phyloP scores from a whole-genome alignment of 2,329 filamentous ascomycete species.

The Pseudodiploospora longispora region DNA sequence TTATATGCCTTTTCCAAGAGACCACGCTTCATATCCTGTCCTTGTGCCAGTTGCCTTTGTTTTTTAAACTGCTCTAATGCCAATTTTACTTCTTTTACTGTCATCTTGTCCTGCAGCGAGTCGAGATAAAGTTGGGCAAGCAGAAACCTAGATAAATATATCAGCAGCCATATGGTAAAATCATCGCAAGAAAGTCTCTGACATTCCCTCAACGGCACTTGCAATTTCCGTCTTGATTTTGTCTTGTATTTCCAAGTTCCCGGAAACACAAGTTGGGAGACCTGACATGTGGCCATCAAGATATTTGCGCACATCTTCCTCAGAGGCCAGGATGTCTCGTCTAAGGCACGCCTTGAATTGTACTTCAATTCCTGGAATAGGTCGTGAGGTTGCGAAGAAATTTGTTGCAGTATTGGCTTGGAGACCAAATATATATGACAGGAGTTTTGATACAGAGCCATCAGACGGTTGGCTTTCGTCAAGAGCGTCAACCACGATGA shows the following conservation, averaged over 20 bases:
- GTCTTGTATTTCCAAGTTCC: neutral
- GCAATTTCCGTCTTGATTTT: slow-evolving; percentile 7
- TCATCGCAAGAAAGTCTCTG: neutral
- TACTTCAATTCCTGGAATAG: slow-evolving; percentile 6
- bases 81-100: slow-evolving; percentile 13
- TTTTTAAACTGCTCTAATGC: slow-evolving; percentile 21
- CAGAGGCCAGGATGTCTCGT: slow-evolving; percentile 11
- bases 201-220: slow-evolving; percentile 12
- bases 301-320: slow-evolving; percentile 11
- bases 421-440: slow-evolving; percentile 2
- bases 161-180: neutral
- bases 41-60: neutral
- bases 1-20: slow-evolving; percentile 31
- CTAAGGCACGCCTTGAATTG: neutral
- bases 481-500: slow-evolving; percentile 17
- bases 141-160: slow-evolving; percentile 8
- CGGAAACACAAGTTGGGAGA: neutral
- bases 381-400: slow-evolving; percentile 16
- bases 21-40: slow-evolving; percentile 14
- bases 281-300: slow-evolving; percentile 1
- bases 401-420: slow-evolving; percentile 2
- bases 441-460: neutral
- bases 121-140: slow-evolving; percentile 8
- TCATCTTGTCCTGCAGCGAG: slow-evolving; percentile 2
- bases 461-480: slow-evolving; percentile 12